Conservation (phyloP, 768 basidiomycete genomes). For the Suillus subluteus region DNA sequence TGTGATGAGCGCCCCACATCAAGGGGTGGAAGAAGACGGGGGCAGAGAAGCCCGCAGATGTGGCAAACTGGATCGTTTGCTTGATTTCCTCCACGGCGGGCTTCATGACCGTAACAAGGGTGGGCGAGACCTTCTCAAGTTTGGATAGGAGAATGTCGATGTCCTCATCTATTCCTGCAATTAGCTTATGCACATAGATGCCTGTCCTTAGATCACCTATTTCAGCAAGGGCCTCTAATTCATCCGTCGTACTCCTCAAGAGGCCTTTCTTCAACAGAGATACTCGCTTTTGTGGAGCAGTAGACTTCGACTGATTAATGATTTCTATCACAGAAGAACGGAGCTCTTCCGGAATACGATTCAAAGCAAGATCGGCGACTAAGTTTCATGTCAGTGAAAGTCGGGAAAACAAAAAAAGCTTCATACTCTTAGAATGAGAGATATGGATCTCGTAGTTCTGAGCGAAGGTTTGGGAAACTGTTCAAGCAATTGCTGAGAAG, state of each 20-base stretch:
- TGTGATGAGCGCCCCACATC: constrained; percentile 68
- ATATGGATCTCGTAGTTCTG: constrained; percentile 76
- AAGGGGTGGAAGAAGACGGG: constrained; percentile 71
- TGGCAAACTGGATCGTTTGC: constrained; percentile 60
- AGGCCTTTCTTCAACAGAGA: constrained; percentile 72
- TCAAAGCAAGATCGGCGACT: constrained; percentile 73
- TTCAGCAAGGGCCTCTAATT: constrained; percentile 72
- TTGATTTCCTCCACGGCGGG: constrained; percentile 65
- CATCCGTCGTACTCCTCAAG: constrained; percentile 67
- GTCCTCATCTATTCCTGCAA: constrained; percentile 54
- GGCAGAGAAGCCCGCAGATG: constrained; percentile 63
- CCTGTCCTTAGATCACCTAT: constrained; percentile 44
- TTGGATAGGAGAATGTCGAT: constrained; percentile 57
- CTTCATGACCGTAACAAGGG: constrained; percentile 50
- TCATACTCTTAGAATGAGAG: constrained; percentile 76
- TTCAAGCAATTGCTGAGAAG: constrained; percentile 69
- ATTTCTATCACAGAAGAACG: constrained; percentile 64
- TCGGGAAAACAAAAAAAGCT: not conserved
- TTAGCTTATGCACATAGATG: constrained; percentile 9
- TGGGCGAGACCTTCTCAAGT: constrained; percentile 64
- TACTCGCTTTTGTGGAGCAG: constrained; percentile 68
- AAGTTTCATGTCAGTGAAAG: constrained; percentile 13
- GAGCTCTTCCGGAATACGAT: constrained; percentile 60
- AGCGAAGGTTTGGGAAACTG: constrained; percentile 69
- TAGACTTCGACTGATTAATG: constrained; percentile 66